A percentile compares a stretch with the other conserved stretches of the same genome.
Evolutionary conservation across 1,284 basidiomycete genomes (phyloP).

Genomic region (Golubevia sp.): DNA sequence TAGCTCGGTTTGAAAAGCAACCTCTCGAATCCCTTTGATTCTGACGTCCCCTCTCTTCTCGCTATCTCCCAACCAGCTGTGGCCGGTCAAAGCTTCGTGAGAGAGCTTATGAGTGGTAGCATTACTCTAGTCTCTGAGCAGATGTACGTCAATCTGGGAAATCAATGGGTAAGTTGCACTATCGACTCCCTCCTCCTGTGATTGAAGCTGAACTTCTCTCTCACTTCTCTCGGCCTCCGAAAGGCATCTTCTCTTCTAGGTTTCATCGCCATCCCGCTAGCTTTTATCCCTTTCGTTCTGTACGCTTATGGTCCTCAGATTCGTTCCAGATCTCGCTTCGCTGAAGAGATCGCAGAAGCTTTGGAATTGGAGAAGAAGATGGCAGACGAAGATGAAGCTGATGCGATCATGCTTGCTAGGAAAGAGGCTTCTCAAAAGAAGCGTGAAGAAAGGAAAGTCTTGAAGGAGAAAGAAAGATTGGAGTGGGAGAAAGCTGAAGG

Average conservation of each 20-base stretch:
- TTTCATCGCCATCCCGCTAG: conserved; percentile 32
- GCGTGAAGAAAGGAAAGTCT: background rate
- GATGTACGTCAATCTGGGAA: conserved; percentile 24
- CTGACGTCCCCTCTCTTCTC: background rate
- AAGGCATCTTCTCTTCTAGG: conserved; percentile 30
- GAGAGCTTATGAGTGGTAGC: conserved; percentile 30
- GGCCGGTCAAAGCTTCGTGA: conserved; percentile 36
- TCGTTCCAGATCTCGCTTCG: conserved; percentile 30
- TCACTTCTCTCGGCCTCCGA: conserved; percentile 11
- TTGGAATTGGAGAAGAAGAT: conserved; percentile 14
- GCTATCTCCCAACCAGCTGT: conserved; percentile 13
- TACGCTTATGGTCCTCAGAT: conserved; percentile 37
- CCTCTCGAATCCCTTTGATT: background rate
- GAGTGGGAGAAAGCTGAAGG: background rate
- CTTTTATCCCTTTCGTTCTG: conserved; percentile 32
- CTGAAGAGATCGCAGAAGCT: conserved; percentile 25
- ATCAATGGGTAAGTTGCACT: conserved; percentile 7
- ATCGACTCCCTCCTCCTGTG: no score
- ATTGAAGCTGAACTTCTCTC: no score
- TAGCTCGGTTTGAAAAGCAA: no score
- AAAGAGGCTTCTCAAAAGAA: background rate
- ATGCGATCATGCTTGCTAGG: background rate
- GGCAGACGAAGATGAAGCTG: conserved; percentile 7
- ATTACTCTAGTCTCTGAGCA: conserved; percentile 30
- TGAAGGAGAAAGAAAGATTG: background rate